Conservation (phyloP, 257 asterid species). For the Fraxinus americana region DNA sequence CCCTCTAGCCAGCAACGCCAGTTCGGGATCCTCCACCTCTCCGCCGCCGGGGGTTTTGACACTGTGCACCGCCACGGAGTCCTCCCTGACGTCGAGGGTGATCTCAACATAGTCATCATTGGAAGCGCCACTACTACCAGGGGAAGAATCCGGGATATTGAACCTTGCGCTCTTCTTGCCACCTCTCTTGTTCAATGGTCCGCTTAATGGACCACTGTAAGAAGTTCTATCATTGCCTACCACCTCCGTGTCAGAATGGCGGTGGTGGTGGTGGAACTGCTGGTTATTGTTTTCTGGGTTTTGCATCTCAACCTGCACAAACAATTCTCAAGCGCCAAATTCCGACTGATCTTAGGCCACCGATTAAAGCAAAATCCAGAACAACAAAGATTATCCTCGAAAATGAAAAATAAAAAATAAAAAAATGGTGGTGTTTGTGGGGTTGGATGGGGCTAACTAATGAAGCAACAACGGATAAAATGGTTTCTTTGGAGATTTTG, state of each 20-base stretch:
- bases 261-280: conserved; percentile 35
- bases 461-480: neutral
- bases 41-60: conserved; percentile 82
- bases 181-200: conserved; percentile 70
- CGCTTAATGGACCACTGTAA: conserved; percentile 66
- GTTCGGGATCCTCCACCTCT: conserved; percentile 85
- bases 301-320: conserved; percentile 37
- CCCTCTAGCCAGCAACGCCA: conserved; percentile 69
- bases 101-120: conserved; percentile 84
- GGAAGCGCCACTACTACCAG: conserved; percentile 13
- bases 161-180: conserved; percentile 74
- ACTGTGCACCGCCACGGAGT: conserved; percentile 93
- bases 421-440: neutral
- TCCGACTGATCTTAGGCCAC: neutral
- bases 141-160: conserved; percentile 47
- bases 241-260: conserved; percentile 65
- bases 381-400: too few species aligned
- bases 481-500: neutral
- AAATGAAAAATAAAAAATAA: too few species aligned
- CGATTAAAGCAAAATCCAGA: neutral
- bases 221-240: conserved; percentile 42
- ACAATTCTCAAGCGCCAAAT: neutral
- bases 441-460: neutral
- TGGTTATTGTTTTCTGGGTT: conserved; percentile 39
- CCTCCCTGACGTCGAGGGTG: conserved; percentile 82